Base-by-base conservation (phyloP, 208 protist genomes). In the Acanthamoeba lenticulata region DNA sequence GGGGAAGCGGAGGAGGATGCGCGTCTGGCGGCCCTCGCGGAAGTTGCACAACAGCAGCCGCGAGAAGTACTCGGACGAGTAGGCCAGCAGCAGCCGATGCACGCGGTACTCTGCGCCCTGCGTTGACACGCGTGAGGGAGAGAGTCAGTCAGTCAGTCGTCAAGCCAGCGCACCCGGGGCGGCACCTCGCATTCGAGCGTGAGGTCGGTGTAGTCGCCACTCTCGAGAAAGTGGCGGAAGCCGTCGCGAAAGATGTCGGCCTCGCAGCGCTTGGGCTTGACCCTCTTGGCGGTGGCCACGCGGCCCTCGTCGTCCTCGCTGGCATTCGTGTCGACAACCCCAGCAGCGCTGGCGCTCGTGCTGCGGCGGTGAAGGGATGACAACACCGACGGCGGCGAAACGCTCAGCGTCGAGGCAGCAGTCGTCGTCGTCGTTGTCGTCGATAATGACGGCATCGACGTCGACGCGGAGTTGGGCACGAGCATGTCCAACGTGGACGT, bases 11-110 rank as follows among this genome's bases (percentile, higher is more conserved):
- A 83, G 74, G 42, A 49, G 40, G 74, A 83, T 83, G 42, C 19
- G 32, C 13, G 74, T 83, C 42, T 83, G 74, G 2, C 42, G 40
- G 42, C 74, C 40, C 34, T 72, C 62, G 11, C 15, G 62, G 34
- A 72, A 72, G 62, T 72, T 72, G 62, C 62, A 38, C 44, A 36
- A 7, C 29, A 92, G 44, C 6, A 92, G 47, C 17, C 60, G 62
- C 44, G 44, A 47, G 40, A 74, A 74, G 44, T 92, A 81, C 15
- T 92, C 88, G 13, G 67, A 92, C 27, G 47, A 36, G 45, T 92
- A 81, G 29, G 88, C 9, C n/a, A 81, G 13, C 44, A 92, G 9
- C 27, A 52, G 17, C 6, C 79, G 79, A 40, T 88, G 79, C 45
- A 55, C 47, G 15, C 42, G 65, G 45, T 62, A 92, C 67, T 74